Conservation (phyloP, 2,329 filamentous ascomycete genomes). For the Apiospora sp. region DNA sequence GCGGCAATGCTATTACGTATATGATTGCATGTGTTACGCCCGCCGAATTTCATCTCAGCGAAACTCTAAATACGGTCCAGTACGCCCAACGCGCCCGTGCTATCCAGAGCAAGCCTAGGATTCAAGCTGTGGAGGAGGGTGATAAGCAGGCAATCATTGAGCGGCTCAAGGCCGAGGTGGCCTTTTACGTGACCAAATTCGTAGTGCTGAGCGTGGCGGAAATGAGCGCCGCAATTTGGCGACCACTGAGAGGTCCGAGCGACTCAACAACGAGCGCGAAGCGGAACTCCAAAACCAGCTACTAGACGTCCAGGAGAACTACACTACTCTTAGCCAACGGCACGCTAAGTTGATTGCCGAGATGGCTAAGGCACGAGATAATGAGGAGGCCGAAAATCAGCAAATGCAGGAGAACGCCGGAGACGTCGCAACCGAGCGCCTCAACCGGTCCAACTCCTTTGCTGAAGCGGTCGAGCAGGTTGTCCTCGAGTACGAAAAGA, state of each 20-base stretch:
- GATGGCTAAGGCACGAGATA: slow-evolving; percentile 84
- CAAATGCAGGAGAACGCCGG: slow-evolving; percentile 69
- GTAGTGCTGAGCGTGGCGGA: slow-evolving; percentile 76
- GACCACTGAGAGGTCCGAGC: slow-evolving; percentile 76
- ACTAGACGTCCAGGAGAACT: slow-evolving; percentile 92
- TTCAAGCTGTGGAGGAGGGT: slow-evolving; percentile 90
- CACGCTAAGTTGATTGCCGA: slow-evolving; percentile 97
- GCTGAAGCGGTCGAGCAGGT: slow-evolving; percentile 96
- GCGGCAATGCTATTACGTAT: slow-evolving; percentile 97
- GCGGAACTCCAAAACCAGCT: slow-evolving; percentile 92
- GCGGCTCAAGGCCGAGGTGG: slow-evolving; percentile 89
- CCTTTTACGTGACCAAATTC: slow-evolving; percentile 94
- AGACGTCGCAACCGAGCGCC: slow-evolving; percentile 82
- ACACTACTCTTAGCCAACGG: slow-evolving; percentile 86
- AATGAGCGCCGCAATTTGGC: slow-evolving; percentile 61
- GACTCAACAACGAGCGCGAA: slow-evolving; percentile 84
- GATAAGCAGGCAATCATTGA: slow-evolving; percentile 96
- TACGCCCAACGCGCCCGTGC: slow-evolving; percentile 95
- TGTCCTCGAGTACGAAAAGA: slow-evolving; percentile 97
- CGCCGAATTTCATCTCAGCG: slow-evolving; percentile 95
- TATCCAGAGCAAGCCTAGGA: slow-evolving; percentile 96
- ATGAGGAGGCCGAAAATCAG: slow-evolving; percentile 67
- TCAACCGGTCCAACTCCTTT: slow-evolving; percentile 95
- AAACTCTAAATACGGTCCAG: slow-evolving; percentile 96
- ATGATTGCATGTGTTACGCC: slow-evolving; percentile 99